Conservation (phyloP, 2,329 filamentous ascomycete genomes). For the Elsinoe batatas region DNA sequence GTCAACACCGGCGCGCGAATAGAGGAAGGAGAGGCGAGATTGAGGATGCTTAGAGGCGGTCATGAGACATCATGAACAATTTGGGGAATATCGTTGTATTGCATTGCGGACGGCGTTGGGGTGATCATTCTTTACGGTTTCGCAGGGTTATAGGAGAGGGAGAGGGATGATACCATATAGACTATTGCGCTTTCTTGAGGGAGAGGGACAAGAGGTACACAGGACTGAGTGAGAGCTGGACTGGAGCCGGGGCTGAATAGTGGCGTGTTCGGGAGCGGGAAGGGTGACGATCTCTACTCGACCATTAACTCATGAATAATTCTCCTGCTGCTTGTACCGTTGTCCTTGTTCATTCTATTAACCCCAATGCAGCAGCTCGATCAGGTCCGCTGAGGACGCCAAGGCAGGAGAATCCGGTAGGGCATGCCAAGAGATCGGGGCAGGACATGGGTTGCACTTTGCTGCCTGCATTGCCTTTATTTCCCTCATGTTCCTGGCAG, state of each 20-base stretch:
- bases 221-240: background rate
- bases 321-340: no score
- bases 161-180: constrained; percentile 6
- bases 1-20: background rate
- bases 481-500: no score
- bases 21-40: constrained; percentile 8
- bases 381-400: no score
- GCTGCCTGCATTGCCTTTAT: no score
- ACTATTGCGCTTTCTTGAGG: background rate
- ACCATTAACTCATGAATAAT: background rate
- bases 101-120: background rate
- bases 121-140: background rate
- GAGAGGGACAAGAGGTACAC: background rate
- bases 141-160: background rate
- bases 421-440: no score
- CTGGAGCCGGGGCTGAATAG: background rate
- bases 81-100: background rate
- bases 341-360: no score
- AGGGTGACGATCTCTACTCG: background rate
- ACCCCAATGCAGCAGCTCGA: no score
- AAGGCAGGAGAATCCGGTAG: no score
- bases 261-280: background rate
- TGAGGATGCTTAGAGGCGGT: constrained; percentile 11
- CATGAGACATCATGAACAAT: background rate
- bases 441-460: no score